These are phyloP conservation scores for Nakaseomyces sp. DNA, from an alignment of 1,139 yeast species.

Conservation along the genomic window DNA sequence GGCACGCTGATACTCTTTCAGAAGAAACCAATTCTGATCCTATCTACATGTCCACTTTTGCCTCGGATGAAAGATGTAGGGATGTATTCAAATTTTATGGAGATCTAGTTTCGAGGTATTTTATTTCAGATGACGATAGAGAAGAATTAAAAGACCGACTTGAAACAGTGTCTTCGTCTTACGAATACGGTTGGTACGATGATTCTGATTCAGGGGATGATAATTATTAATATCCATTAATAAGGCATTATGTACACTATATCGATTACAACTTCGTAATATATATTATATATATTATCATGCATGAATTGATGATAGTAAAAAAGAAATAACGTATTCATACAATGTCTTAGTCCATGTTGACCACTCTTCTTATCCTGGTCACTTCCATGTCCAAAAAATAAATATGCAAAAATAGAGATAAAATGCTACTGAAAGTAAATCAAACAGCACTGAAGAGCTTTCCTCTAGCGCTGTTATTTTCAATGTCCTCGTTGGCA, in stretches of 20 bases:
- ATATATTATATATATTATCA: background rate
- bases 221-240: background rate
- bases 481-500: slow-evolving; percentile 23
- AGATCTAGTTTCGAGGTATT: slow-evolving; percentile 37
- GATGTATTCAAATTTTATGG: slow-evolving; percentile 42
- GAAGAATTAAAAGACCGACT: slow-evolving; percentile 56
- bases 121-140: slow-evolving; percentile 49
- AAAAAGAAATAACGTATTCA: background rate
- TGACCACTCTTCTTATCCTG: background rate
- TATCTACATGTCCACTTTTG: slow-evolving; percentile 10
- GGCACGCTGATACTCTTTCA: background rate
- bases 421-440: background rate
- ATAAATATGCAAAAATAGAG: slow-evolving; percentile 2
- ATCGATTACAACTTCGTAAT: background rate
- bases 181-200: slow-evolving; percentile 50
- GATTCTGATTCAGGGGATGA: slow-evolving; percentile 35
- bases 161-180: slow-evolving; percentile 42
- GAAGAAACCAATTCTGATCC: slow-evolving; percentile 9
- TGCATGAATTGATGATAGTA: background rate
- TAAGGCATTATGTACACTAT: slow-evolving; percentile 1
- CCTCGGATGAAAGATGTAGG: slow-evolving; percentile 30
- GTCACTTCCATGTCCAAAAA: background rate
- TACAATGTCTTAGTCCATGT: background rate
- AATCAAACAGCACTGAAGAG: slow-evolving; percentile 9
- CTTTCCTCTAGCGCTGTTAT: slow-evolving; percentile 22